Evolutionary conservation across 75 land plant genomes (phyloP), one percentile per base, ranked within the genome.

Genomic region (Larix kaempferi): DNA sequence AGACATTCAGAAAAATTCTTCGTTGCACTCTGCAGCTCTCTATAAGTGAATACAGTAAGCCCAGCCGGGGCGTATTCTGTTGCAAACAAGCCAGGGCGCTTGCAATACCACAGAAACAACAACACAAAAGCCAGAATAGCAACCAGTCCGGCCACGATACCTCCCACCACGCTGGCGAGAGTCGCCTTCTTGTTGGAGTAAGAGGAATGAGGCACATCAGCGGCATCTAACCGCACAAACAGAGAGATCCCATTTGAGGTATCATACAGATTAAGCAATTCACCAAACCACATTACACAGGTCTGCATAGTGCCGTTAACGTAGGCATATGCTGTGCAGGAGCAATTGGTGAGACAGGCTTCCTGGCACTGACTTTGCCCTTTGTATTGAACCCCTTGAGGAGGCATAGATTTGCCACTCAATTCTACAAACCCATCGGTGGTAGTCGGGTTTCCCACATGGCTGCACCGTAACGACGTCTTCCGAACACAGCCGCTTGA

Each of bases 401-500:
- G 33, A 1, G 33, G 33, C 33, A 29, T 29, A 29, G 33, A 29
- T 29, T 0, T 29, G 33, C 1, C 33, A 0, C 33, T 29, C 33
- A 29, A 29, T 1, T 29, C 33, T 29, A 29, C 33, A 29, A 29
- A 29, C 0, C 33, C 33, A 29, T 29, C 33, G 33, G 33, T 29
- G 33, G 33, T 29, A 0, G 33, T 29, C 33, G 1, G 33, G 33
- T 29, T 29, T 29, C 33, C 33, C 0, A 1, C 33, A 29, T 29
- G 33, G 1, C 33, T 29, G 33, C 33, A 29, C 1, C 33, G 0
- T 29, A 29, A 29, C 33, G 33, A 1, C 1, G 33, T 29, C 33
- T 59, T 77, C 21, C 82, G 17, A 3, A 56, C 67, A 33, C 89
- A 84, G 6, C 84, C 89, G 52, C 80, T 27, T 12, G 81, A 75